A percentile compares a stretch with the other conserved stretches of the same genome.
Evolutionary conservation across 2,329 filamentous ascomycete genomes (phyloP).

Genomic region (Fusarium tupiense): DNA sequence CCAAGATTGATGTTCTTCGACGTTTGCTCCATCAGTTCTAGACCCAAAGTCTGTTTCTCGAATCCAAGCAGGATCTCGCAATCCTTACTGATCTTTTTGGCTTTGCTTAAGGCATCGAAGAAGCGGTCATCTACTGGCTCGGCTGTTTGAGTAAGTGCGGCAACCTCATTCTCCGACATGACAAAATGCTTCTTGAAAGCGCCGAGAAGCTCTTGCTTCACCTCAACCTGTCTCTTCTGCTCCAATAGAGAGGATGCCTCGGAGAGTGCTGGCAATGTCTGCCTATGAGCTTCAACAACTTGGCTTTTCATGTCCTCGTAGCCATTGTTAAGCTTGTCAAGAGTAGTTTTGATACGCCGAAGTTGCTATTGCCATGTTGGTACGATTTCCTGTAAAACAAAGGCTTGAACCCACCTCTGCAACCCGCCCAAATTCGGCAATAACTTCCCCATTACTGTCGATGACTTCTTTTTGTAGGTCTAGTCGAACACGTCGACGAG

Average conservation of each 20-base stretch:
- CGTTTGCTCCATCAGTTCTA: conserved; percentile 91
- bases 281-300: conserved; percentile 77
- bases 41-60: conserved; percentile 86
- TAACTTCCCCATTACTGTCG: conserved; percentile 88
- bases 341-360: conserved; percentile 80
- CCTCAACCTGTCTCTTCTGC: conserved; percentile 78
- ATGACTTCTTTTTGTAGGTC: conserved; percentile 93
- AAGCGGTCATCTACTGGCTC: conserved; percentile 88
- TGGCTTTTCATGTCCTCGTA: conserved; percentile 84
- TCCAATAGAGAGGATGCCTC: conserved; percentile 79
- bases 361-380: conserved; percentile 73
- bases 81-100: conserved; percentile 88
- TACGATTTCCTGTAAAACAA: background rate
- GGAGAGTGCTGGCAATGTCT: conserved; percentile 77
- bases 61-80: conserved; percentile 90
- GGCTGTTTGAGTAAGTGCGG: conserved; percentile 78
- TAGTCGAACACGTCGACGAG: conserved; percentile 79
- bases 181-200: conserved; percentile 87
- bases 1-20: conserved; percentile 87
- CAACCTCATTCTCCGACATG: conserved; percentile 81
- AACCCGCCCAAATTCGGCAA: conserved; percentile 88
- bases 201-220: conserved; percentile 79
- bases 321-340: conserved; percentile 80
- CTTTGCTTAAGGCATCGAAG: conserved; percentile 78
- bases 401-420: conserved; percentile 74